Evolutionary conservation across 495 filamentous ascomycete genomes (phyloP).

Genomic region (Hypoxylon cercidicola): DNA sequence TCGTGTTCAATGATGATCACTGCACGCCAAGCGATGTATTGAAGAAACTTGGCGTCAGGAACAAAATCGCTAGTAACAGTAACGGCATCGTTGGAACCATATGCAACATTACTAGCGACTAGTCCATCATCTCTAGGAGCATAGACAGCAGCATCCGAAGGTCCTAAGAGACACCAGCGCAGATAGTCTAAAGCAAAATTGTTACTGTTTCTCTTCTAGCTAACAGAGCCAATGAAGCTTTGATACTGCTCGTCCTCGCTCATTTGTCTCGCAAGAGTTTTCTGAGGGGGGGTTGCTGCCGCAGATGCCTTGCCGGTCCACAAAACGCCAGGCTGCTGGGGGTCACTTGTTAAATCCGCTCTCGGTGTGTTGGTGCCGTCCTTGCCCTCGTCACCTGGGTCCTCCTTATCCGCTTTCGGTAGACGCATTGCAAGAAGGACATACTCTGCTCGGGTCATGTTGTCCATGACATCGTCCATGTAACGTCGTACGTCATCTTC

Average conservation of each 20-base stretch:
- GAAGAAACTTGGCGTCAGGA: no score
- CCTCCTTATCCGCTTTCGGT: constrained; percentile 59
- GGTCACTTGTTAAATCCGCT: constrained; percentile 26
- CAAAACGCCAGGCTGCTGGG: constrained; percentile 47
- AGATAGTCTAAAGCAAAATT: constrained; percentile 7
- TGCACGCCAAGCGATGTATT: no score
- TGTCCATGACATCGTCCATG: constrained; percentile 86
- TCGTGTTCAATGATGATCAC: no score
- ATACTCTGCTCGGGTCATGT: constrained; percentile 74
- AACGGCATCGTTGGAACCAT: no score
- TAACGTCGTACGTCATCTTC: constrained; percentile 80
- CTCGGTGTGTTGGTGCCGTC: constrained; percentile 44
- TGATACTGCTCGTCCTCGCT: constrained; percentile 61
- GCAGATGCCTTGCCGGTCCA: constrained; percentile 54
- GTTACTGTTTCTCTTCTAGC: constrained; percentile 20
- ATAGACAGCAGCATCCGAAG: no score
- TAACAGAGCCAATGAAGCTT: constrained; percentile 56
- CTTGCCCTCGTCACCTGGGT: constrained; percentile 47
- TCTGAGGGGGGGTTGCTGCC: constrained; percentile 44
- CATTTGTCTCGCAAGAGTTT: constrained; percentile 41
- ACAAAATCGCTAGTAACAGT: no score
- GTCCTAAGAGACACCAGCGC: constrained; percentile 5
- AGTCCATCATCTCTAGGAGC: no score
- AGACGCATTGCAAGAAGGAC: constrained; percentile 73
- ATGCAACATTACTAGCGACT: no score